Base-by-base conservation (phyloP, 306 rosid species). In the Fragaria nilgerrensis region DNA sequence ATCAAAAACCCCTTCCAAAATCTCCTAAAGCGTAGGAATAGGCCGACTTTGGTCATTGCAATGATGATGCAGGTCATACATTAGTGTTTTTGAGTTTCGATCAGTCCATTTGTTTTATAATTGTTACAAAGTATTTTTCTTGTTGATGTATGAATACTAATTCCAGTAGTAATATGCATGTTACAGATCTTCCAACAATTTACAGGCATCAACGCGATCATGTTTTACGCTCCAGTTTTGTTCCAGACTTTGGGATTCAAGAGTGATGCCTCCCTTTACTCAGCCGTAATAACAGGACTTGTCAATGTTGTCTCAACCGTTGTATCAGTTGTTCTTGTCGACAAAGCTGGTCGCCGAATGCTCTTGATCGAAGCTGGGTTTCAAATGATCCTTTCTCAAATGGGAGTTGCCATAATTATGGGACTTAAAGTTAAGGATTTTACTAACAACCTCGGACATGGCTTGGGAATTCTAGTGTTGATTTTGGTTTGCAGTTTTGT, bases 171-270 rank as follows among this genome's bases (percentile, higher is more conserved):
- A 48, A 13, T 48, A 13, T 48, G 5, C 53, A 48, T 48, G 53
- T 48, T 15, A 37, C 55, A 89, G 91, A 34, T 90, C 2, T 92
- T 92, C 85, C 97, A 92, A 36, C 97, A 92, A 69, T 81, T 82
- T 64, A 92, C 93, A 0, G 95, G 95, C 3, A 90, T 90, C 58
- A 88, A 90, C 0, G 93, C 96, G 0, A 79, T 90, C 68, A 90
- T 88, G 93, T 90, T 90, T 75, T 88, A 90, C 8, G 89, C 96
- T 5, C 96, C 92, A 0, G 92, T 88, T n/a, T 56, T 88, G 68
- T 90, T 90, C 80, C 84, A 22, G 75, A 84, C 92, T 0, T 13
- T 90, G n/a, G 92, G 96, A 19, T 90, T 88, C 7, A 59, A 79
- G 1, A 68, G 9, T 20, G 88, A 87, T 1, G 89, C 96, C 0